Evolutionary conservation across 2,329 filamentous ascomycete genomes (phyloP), one percentile per base, ranked within the genome.

Genomic region (Fonsecaea pedrosoi): DNA sequence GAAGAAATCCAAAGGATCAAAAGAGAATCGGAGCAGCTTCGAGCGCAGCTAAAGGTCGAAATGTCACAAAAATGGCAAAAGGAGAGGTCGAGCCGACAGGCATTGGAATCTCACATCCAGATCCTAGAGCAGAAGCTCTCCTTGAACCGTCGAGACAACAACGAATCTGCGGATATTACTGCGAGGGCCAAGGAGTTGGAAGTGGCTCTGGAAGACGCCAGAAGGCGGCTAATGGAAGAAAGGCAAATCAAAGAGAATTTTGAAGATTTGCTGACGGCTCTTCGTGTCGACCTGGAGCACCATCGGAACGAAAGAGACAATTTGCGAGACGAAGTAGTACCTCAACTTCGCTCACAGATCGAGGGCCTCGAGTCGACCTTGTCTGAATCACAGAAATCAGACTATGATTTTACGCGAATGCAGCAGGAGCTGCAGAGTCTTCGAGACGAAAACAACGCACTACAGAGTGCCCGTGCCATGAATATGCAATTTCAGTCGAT

Each of bases 261-360:
- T 73, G 93, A 98, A 79, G 94, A 97, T 77, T 85, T 99, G 53
- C 84, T 98, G 54, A 88, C 89, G 6, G 94, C 92, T 4, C 88
- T 98, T 72, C 90, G 91, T 73, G 86, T 88, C 30, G 93, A 99
- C 76, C 83, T 98, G 13, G 87, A 94, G 74, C 90, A 88, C 71
- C 87, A 93, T 61, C 87, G 91, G 67, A 94, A 95, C 72, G 94
- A 99, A 79, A 88, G 93, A 60, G 95, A 99, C 78, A 94, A 96
- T 73, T 86, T 98, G 15, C 89, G 92, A 34, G 94, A 98, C 70
- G 92, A 96, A 78, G 84, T 96, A 48, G 88, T 97, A 1, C 92
- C 94, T 18, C 87, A 92, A 74, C 82, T 97, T 60, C 87, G 87
- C 70, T 87, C 91, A 55, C 88, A 89, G 48, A 85, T 96, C 1